Evolutionary conservation across 2,329 filamentous ascomycete genomes (phyloP).

Genomic region (Ophiostoma quercus): DNA sequence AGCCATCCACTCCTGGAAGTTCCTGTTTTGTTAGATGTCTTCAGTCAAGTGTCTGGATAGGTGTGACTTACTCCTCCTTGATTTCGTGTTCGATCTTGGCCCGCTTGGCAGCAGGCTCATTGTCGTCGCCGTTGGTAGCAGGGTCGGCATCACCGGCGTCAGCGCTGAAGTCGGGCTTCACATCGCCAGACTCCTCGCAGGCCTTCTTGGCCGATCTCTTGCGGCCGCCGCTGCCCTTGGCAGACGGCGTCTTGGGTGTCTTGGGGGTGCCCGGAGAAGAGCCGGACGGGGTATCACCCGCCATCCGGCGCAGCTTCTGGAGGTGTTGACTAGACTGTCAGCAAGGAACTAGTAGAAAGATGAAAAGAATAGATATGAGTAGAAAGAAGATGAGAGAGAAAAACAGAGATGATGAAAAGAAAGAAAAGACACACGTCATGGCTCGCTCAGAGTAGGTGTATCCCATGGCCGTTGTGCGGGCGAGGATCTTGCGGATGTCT

Average conservation of each 20-base stretch:
- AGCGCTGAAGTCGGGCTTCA: slow-evolving; percentile 8
- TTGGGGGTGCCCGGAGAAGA: background rate
- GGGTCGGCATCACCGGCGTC: background rate
- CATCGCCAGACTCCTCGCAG: background rate
- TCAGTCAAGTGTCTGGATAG: background rate
- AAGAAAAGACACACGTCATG: slow-evolving; percentile 29
- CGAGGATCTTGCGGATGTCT: slow-evolving; percentile 29
- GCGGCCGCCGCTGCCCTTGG: slow-evolving; percentile 23
- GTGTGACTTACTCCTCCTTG: background rate
- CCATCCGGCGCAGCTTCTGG: background rate
- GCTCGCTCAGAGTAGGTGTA: slow-evolving; percentile 32
- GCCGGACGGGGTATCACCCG: background rate
- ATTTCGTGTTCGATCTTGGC: background rate
- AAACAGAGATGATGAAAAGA: background rate
- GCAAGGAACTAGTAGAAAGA: background rate
- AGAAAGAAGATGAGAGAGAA: background rate
- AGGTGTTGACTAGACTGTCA: background rate
- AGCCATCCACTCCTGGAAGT: background rate
- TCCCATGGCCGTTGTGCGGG: slow-evolving; percentile 28
- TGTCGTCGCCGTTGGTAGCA: background rate
- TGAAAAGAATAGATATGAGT: background rate
- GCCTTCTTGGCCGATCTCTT: slow-evolving; percentile 18
- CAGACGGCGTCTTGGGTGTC: slow-evolving; percentile 19
- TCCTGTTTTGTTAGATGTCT: background rate
- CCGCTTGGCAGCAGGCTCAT: background rate